Base-by-base conservation (phyloP, 768 basidiomycete species). In the Suillus brevipes region DNA sequence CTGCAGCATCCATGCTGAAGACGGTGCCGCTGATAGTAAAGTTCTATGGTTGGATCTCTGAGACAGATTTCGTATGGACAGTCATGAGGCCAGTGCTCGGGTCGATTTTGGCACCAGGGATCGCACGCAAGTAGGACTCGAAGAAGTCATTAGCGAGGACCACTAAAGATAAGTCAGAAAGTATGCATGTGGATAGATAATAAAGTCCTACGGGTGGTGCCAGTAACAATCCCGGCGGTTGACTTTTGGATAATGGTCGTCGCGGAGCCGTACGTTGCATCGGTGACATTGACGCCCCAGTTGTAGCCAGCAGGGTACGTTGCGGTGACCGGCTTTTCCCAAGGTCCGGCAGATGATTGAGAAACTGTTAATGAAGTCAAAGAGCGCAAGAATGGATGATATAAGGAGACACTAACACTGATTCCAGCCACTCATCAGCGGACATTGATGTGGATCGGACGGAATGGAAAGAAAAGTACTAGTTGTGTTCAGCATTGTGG, bases 141-240 rank as follows among this genome's bases (percentile, higher is more conserved):
- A 64, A 64, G 62, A 37, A 65, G 28, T 66, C 28, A 38, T 65
- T 55, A 8, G 65, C 65, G 42, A 70, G 64, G 23, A 71, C 37
- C 59, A 66, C 63, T 64, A 34, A 1, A 25, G 4, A 63, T 38
- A 42, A 12, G 38, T 37, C 6, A 40, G 20, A 62, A 42, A 64
- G 34, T 31, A 28, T 14, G 38, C 28, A 38, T 28, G 28, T 20
- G 23, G n/a, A 62, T 31, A 28, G 25, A 28, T 13, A 13, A 9
- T 23, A 10, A 18, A 28, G 4, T 7, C 58, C 10, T 63, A 64
- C 63, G 68, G 43, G 70, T 71, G 13, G 70, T 71, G 14, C 65
- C 68, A 25, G 70, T 71, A 16, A 71, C 70, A 49, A 71, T 71
- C 16, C 70, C 70, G 49, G 70, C 63, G 12, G 63, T 64, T 25